phyloP scores from a whole-genome alignment of 2,329 filamentous ascomycete genomes.

The Aureobasidium subglaciale region DNA sequence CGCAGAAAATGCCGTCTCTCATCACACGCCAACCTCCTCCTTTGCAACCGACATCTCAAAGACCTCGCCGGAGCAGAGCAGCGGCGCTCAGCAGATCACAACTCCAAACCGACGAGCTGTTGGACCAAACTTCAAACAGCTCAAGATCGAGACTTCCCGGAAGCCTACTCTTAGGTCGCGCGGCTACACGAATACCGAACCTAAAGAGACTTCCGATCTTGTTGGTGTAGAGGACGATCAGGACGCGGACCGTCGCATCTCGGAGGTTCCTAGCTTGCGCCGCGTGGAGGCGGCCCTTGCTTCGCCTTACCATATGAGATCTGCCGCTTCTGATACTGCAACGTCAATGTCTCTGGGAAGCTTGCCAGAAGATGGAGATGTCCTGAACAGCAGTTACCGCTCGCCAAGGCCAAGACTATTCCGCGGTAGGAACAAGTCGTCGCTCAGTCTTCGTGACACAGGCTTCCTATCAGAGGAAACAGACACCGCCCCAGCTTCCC shows the following conservation, averaged over 20 bases:
- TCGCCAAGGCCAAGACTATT: conserved; percentile 27
- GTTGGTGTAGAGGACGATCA: background rate
- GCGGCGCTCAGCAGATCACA: background rate
- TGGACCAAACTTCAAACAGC: conserved; percentile 68
- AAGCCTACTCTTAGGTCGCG: conserved; percentile 23
- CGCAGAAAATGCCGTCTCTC: conserved; percentile 43
- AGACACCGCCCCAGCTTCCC: conserved; percentile 15
- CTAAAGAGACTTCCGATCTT: background rate
- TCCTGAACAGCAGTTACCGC: background rate
- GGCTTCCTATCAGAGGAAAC: conserved; percentile 33
- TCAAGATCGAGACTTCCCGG: conserved; percentile 76
- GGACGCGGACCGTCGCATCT: conserved; percentile 10
- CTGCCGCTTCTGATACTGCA: conserved; percentile 17
- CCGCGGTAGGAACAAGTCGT: conserved; percentile 44
- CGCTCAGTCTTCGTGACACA: conserved; percentile 63
- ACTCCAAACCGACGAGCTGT: conserved; percentile 65
- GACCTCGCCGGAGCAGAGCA: conserved; percentile 1
- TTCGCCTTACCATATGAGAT: conserved; percentile 14
- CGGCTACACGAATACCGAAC: conserved; percentile 5
- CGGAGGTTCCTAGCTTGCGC: conserved; percentile 16
- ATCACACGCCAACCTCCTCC: conserved; percentile 6
- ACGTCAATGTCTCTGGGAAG: conserved; percentile 17
- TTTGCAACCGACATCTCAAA: conserved; percentile 2
- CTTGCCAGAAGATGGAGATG: conserved; percentile 11
- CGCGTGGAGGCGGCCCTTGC: conserved; percentile 10